Conservation (phyloP, 1,139 yeast species). For the Yamadazyma dendronema region DNA sequence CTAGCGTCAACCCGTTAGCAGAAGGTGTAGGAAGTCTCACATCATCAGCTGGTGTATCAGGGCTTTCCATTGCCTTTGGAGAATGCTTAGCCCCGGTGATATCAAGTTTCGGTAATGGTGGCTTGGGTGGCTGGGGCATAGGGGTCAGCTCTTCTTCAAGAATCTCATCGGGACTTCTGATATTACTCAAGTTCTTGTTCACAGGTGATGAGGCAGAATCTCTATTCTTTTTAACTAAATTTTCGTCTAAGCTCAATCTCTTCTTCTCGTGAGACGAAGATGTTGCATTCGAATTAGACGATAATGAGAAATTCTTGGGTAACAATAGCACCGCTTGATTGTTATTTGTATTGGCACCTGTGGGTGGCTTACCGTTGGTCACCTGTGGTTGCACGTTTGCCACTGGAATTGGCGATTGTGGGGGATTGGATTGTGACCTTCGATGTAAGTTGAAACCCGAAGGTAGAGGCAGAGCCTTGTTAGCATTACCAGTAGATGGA, state of each 20-base stretch:
- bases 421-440: constrained; percentile 37
- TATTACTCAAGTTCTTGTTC: constrained; percentile 21
- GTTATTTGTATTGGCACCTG: constrained; percentile 15
- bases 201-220: constrained; percentile 15
- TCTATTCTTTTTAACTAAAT: constrained; percentile 18
- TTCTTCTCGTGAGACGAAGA: constrained; percentile 20
- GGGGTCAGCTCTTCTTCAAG: constrained; percentile 6
- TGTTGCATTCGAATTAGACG: constrained; percentile 11
- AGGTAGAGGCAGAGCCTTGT: constrained; percentile 16
- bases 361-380: constrained; percentile 8
- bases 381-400: constrained; percentile 1
- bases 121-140: no score
- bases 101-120: constrained; percentile 12
- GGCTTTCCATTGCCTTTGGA: constrained; percentile 5
- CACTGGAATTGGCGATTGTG: constrained; percentile 22
- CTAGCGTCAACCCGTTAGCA: neutral
- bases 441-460: constrained; percentile 22
- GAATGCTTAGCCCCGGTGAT: constrained; percentile 6
- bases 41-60: constrained; percentile 4
- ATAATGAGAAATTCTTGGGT: constrained; percentile 43
- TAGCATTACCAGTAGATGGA: constrained; percentile 15
- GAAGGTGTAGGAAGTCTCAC: neutral
- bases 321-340: constrained; percentile 41
- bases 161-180: constrained; percentile 12
- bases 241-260: constrained; percentile 31